Percentiles rank a stretch among this genome's conserved stretches.
phyloP scores from a whole-genome alignment of 805 yeast species.

The Starmerella potacharoeniae region DNA sequence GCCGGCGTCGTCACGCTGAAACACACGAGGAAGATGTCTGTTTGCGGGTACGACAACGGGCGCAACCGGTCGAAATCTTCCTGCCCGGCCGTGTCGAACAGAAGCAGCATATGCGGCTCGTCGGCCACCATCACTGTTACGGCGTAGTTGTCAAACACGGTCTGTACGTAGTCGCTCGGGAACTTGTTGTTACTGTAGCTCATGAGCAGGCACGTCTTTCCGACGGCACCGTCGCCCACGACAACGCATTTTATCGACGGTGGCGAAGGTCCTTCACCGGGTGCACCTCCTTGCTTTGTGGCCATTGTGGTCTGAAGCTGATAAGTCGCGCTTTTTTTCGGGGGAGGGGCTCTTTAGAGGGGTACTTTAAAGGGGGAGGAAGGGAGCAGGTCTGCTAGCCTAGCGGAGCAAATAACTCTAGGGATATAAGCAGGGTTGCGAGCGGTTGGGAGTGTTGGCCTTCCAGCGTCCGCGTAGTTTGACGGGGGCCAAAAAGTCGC shows the following conservation, averaged over 20 bases:
- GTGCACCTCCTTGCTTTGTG: slow-evolving; percentile 10
- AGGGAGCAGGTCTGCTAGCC: not conserved
- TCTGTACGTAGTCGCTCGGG: slow-evolving; percentile 97
- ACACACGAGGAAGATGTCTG: slow-evolving; percentile 92
- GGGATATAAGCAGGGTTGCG: not conserved
- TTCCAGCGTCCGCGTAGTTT: not conserved
- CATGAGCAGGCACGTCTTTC: slow-evolving; percentile 87
- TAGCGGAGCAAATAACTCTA: not conserved
- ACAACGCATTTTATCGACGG: slow-evolving; percentile 73
- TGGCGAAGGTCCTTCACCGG: slow-evolving; percentile 17
- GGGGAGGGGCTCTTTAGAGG: not conserved
- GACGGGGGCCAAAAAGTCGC: not conserved
- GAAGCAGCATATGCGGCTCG: slow-evolving; percentile 94
- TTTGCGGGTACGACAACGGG: slow-evolving; percentile 92
- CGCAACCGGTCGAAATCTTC: slow-evolving; percentile 97
- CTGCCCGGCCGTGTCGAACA: slow-evolving; percentile 98
- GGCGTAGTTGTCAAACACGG: slow-evolving; percentile 77
- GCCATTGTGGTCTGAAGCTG: slow-evolving; percentile 7
- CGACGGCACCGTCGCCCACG: slow-evolving; percentile 99
- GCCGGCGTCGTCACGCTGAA: slow-evolving; percentile 96
- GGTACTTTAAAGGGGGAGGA: not conserved
- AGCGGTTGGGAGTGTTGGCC: not conserved
- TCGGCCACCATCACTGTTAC: slow-evolving; percentile 63
- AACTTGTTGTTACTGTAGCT: slow-evolving; percentile 94
- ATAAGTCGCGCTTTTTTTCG: not conserved